These are phyloP conservation scores for Physcomitrellopsis africana DNA, from an alignment of 225 moss, liverwort and hornwort genomes.

Conservation along the genomic window DNA sequence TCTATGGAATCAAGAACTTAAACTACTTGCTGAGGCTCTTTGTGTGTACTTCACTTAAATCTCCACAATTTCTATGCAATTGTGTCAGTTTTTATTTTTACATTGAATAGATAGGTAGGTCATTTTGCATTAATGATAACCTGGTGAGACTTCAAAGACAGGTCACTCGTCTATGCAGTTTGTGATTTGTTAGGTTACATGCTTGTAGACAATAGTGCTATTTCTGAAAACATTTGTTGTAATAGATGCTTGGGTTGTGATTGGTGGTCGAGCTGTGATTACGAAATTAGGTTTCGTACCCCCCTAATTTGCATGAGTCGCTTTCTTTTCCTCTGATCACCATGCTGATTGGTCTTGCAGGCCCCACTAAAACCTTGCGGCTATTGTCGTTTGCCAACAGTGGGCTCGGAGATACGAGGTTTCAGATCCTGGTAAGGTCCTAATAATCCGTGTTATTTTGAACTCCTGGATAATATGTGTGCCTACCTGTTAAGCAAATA, in stretches of 20 bases:
- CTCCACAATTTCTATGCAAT: neutral
- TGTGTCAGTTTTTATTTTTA: neutral
- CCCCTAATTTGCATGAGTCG: neutral
- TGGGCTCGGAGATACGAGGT: constrained; percentile 66
- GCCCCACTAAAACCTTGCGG: constrained; percentile 52
- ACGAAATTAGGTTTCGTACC: neutral
- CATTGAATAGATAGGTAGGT: neutral
- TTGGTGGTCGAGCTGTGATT: neutral
- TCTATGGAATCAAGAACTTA: constrained; percentile 67
- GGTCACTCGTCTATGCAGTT: neutral
- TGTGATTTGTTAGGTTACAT: neutral
- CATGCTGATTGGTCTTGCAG: constrained; percentile 35
- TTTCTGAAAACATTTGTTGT: neutral
- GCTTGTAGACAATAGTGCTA: neutral
- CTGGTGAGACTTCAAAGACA: neutral
- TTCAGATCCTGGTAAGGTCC: constrained; percentile 59
- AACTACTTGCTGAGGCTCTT: constrained; percentile 57
- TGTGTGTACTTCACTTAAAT: constrained; percentile 32
- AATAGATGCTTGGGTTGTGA: neutral
- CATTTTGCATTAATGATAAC: neutral
- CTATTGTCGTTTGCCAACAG: constrained; percentile 65
- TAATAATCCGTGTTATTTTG: neutral
- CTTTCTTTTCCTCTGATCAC: constrained; percentile 15
- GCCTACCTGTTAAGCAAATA: neutral
- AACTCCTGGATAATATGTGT: neutral